These are phyloP conservation scores for Seminavis robusta DNA, from an alignment of 108 stramenopile species.

Conservation along the genomic window DNA sequence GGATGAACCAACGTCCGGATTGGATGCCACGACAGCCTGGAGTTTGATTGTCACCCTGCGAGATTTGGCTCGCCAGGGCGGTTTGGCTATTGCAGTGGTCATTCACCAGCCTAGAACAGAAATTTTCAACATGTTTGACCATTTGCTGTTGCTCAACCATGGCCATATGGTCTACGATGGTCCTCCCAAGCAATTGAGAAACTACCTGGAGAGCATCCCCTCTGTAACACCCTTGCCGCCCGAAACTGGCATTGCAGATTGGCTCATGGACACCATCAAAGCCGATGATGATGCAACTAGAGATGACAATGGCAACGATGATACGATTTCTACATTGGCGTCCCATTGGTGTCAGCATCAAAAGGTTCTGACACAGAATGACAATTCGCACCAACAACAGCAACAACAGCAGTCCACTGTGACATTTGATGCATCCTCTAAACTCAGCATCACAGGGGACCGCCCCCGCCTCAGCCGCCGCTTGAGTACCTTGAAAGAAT, in stretches of 20 bases:
- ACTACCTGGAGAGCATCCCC: constrained; percentile 55
- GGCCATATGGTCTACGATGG: constrained; percentile 67
- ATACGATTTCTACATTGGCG: too few species aligned
- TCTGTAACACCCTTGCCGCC: constrained; percentile 41
- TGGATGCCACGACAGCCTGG: constrained; percentile 81
- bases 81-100: constrained; percentile 80
- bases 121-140: constrained; percentile 80
- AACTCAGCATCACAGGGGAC: too few species aligned
- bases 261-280: constrained; percentile 79
- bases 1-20: constrained; percentile 78
- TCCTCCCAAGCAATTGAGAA: constrained; percentile 23
- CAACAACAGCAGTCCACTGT: too few species aligned
- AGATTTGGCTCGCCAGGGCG: constrained; percentile 35
- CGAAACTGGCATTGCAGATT: constrained; percentile 78
- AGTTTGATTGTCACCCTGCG: constrained; percentile 67
- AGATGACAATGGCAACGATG: not conserved
- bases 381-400: not conserved
- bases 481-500: constrained; percentile 41
- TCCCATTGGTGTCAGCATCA: not conserved
- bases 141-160: constrained; percentile 66
- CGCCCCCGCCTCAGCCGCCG: constrained; percentile 4
- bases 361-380: not conserved
- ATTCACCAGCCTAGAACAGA: constrained; percentile 89
- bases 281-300: constrained; percentile 47
- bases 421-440: too few species aligned